A percentile compares a stretch with the other conserved stretches of the same genome.
These are phyloP conservation scores for Populus tremula DNA, from an alignment of 345 rosid genomes.

Conservation along the genomic window DNA sequence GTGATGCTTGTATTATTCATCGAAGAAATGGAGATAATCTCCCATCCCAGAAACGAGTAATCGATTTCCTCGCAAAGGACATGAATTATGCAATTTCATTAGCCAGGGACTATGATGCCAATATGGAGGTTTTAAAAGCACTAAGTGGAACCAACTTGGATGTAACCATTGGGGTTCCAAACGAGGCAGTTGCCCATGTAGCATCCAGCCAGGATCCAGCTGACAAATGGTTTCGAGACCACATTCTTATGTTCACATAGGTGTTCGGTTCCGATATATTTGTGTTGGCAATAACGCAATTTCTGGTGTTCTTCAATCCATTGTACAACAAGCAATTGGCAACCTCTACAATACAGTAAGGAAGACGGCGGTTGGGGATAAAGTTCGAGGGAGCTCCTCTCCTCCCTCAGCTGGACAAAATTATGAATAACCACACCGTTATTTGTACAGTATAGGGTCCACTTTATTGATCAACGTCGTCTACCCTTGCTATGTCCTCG, in stretches of 20 bases:
- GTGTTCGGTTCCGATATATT: conserved; percentile 24
- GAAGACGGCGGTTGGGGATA: conserved; percentile 10
- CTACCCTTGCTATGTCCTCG: conserved; percentile 16
- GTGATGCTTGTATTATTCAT: conserved; percentile 20
- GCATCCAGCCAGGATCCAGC: conserved; percentile 28
- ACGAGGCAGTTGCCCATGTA: conserved; percentile 21
- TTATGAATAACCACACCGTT: conserved; percentile 7
- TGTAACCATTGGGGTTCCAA: conserved; percentile 9
- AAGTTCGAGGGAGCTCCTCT: conserved; percentile 13
- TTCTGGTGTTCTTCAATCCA: conserved; percentile 1
- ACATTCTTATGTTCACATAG: conserved; percentile 13
- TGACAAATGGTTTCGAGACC: conserved; percentile 23
- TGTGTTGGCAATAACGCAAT: conserved; percentile 22
- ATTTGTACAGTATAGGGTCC: conserved; percentile 6
- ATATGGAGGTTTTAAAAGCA: conserved; percentile 18
- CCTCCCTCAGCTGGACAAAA: conserved; percentile 18
- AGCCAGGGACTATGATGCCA: conserved; percentile 14
- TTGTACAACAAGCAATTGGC: conserved; percentile 5
- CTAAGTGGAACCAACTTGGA: conserved; percentile 20
- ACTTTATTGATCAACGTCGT: conserved; percentile 23
- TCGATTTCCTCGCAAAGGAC: conserved; percentile 8
- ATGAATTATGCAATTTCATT: conserved; percentile 8
- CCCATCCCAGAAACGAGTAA: conserved; percentile 20
- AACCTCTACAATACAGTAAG: conserved; percentile 18
- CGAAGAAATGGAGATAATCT: conserved; percentile 24